Percentiles rank a stretch among this genome's conserved stretches.
These are phyloP conservation scores for Hymenoscyphus fraxineus DNA, from an alignment of 2,329 filamentous ascomycete genomes.

Conservation along the genomic window DNA sequence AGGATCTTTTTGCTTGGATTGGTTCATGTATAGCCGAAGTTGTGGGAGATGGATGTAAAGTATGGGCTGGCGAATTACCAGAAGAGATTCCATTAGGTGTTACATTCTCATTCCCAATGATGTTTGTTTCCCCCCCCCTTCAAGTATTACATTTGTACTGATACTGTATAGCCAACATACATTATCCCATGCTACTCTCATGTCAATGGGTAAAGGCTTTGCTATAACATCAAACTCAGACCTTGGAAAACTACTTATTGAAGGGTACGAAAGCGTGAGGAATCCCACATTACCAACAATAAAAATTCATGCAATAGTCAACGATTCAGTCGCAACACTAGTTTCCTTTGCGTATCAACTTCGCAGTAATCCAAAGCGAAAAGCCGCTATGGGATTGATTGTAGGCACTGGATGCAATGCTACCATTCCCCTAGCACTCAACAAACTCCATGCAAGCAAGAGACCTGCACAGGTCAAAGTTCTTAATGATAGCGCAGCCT, in stretches of 20 bases:
- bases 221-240: constrained; percentile 58
- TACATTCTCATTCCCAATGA: constrained; percentile 69
- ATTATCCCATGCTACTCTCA: constrained; percentile 58
- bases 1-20: constrained; percentile 78
- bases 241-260: constrained; percentile 54
- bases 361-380: constrained; percentile 55
- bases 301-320: constrained; percentile 71
- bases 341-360: constrained; percentile 73
- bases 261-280: constrained; percentile 53
- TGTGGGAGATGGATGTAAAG: constrained; percentile 53
- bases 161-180: constrained; percentile 45
- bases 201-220: constrained; percentile 70
- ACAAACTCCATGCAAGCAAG: constrained; percentile 61
- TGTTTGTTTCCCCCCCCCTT: constrained; percentile 28
- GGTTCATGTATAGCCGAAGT: constrained; percentile 72
- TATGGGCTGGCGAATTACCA: constrained; percentile 37
- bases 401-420: constrained; percentile 80
- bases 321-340: constrained; percentile 76
- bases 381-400: constrained; percentile 75
- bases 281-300: constrained; percentile 55
- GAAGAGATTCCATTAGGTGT: constrained; percentile 60
- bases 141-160: constrained; percentile 11
- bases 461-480: constrained; percentile 47
- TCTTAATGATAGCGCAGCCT: constrained; percentile 42
- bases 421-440: constrained; percentile 67